Conservation (phyloP, 2,329 filamentous ascomycete genomes). For the Paecilomyces fulvus region DNA sequence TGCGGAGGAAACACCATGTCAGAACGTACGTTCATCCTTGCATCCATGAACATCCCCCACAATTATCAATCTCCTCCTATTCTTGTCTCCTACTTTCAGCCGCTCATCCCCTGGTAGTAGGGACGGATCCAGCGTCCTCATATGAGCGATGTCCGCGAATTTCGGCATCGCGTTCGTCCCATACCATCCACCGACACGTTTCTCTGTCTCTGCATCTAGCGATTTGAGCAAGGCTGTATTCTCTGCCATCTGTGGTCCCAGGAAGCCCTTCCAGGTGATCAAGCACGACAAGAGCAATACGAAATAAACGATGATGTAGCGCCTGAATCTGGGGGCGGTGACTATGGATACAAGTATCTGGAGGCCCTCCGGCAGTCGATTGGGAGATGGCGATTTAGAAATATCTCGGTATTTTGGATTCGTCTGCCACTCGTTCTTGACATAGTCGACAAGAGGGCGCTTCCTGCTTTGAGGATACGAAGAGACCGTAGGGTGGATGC, state of each 20-base stretch:
- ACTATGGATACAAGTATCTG: conserved; percentile 23
- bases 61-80: conserved; percentile 59
- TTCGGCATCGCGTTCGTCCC: conserved; percentile 40
- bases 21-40: conserved; percentile 50
- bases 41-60: conserved; percentile 93
- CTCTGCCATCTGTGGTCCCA: conserved; percentile 25
- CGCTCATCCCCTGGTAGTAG: conserved; percentile 35
- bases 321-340: conserved; percentile 33
- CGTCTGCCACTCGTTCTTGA: conserved; percentile 32
- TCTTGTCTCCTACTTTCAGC: conserved; percentile 5
- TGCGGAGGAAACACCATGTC: conserved; percentile 1
- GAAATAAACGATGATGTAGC: conserved; percentile 29
- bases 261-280: conserved; percentile 24
- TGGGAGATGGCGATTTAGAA: conserved; percentile 11
- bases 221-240: conserved; percentile 19
- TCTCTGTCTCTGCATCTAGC: conserved; percentile 21
- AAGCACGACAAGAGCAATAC: conserved; percentile 22
- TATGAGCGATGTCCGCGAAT: conserved; percentile 43
- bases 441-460: conserved; percentile 29
- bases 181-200: conserved; percentile 30
- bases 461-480: conserved; percentile 9
- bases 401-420: conserved; percentile 12
- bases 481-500: conserved; percentile 7
- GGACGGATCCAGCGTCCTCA: conserved; percentile 41
- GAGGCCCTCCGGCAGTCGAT: conserved; percentile 12